Base-by-base conservation (phyloP, 2,329 filamentous ascomycete species). In the Fusarium sp. region DNA sequence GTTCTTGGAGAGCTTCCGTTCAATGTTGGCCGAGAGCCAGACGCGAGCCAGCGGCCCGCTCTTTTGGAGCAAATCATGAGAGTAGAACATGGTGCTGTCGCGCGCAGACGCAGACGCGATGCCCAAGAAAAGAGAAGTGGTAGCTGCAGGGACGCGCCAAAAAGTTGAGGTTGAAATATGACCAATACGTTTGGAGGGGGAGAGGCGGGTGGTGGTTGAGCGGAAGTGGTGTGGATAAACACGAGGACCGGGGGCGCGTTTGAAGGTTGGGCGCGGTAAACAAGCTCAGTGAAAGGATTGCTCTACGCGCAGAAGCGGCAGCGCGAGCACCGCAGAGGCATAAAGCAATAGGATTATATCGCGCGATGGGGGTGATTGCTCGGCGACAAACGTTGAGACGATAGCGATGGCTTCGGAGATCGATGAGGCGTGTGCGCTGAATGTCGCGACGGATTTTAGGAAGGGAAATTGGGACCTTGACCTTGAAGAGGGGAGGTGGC, bases 1-100 rank as follows among this genome's bases (percentile, higher is more conserved):
- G 74, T 95, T 95, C 86, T 99, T 99, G 78, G 95, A 97, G 70
- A 99, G 91, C 87, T 98, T 99, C 88, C 96, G 95, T 90, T 98
- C 97, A 75, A 98, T 89, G 85, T 98, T 99, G 86, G 97, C 95
- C 35, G 97, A 98, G 71, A 98, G 91, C 97, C 97, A 99, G 86
- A 98, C 95, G 81, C 95, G 94, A 85, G 97, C 97, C 88, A 99
- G 86, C 80, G 97, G 96, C 87, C 97, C 97, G 79, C 95, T 98
- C 92, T 98, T 98, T 83, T 95, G 95, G 79, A 99, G 91, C 69
- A 99, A 91, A 65, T 95, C 95, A 87, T 98, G 95, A 63, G 97
- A 98, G 84, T 98, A 98, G 86, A 99, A 99, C 97, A 99, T 99
- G 82, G 81, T 86, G 85, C 66, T 75, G 76, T 70, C 71, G 78